Percentiles rank a stretch among this genome's conserved stretches.
Evolutionary conservation across 345 rosid species (phyloP).

Genomic region (Anastatica hierochuntica): DNA sequence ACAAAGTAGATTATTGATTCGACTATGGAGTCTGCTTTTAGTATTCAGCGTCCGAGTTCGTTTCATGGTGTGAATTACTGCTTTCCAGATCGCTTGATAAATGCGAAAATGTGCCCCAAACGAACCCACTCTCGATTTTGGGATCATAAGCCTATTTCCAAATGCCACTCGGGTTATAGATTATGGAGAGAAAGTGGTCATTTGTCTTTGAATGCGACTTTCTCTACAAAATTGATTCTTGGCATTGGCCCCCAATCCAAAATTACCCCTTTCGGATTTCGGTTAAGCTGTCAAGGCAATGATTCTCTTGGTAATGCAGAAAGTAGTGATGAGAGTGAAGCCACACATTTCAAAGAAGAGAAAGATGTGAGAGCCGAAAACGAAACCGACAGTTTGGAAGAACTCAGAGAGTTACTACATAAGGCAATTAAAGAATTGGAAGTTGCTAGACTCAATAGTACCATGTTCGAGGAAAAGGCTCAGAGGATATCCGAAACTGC

Average conservation of each 20-base stretch:
- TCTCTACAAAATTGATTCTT: conserved; percentile 24
- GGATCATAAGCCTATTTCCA: conserved; percentile 24
- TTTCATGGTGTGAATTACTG: conserved; percentile 20
- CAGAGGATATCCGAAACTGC: conserved; percentile 77
- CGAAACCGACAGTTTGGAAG: conserved; percentile 40
- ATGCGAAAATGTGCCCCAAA: too few species aligned
- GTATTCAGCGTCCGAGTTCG: conserved; percentile 38
- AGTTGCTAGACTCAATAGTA: conserved; percentile 65
- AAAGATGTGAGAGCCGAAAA: conserved; percentile 28
- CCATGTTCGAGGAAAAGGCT: conserved; percentile 82
- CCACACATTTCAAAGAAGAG: conserved; percentile 23
- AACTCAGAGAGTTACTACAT: conserved; percentile 47
- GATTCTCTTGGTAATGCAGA: conserved; percentile 48
- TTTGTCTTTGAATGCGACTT: too few species aligned
- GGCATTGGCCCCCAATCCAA: background rate
- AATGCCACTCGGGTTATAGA: too few species aligned
- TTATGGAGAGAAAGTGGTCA: too few species aligned
- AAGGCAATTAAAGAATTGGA: conserved; percentile 61
- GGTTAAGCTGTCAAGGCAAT: conserved; percentile 16
- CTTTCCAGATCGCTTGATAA: too few species aligned
- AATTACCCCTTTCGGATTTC: background rate
- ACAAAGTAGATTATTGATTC: conserved; percentile 12
- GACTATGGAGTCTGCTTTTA: conserved; percentile 53
- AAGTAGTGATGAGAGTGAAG: conserved; percentile 27
- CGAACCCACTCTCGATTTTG: too few species aligned